Percentiles rank a stretch among this genome's conserved stretches.
These are phyloP conservation scores for Circinella minor DNA, from an alignment of 371 early-diverging fungal genomes.

Conservation along the genomic window DNA sequence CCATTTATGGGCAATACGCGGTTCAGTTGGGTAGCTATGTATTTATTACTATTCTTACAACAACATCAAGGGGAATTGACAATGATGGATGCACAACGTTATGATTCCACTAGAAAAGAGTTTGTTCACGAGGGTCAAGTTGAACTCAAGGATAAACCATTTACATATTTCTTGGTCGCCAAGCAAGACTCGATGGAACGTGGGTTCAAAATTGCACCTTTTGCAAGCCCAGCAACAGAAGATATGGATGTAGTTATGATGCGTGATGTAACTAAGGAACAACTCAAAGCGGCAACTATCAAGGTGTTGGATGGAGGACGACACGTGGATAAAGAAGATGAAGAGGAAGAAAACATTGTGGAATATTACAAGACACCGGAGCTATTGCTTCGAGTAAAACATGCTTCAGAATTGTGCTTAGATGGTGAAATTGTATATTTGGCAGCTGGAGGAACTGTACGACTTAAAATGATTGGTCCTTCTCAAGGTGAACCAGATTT, in stretches of 20 bases:
- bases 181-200: constrained; percentile 49
- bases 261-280: constrained; percentile 29
- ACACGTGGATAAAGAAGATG: constrained; percentile 31
- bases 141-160: constrained; percentile 19
- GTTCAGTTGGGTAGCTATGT: constrained; percentile 44
- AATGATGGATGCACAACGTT: constrained; percentile 25
- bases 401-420: constrained; percentile 45
- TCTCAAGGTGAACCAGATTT: constrained; percentile 23
- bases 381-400: constrained; percentile 35
- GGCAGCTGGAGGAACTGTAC: constrained; percentile 35
- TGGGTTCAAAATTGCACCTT: constrained; percentile 48
- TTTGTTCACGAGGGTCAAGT: constrained; percentile 9
- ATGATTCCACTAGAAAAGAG: constrained; percentile 1
- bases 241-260: constrained; percentile 45
- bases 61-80: constrained; percentile 42
- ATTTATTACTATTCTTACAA: constrained; percentile 32
- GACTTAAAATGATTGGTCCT: constrained; percentile 34
- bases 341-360: constrained; percentile 19
- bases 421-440: constrained; percentile 50
- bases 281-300: constrained; percentile 32
- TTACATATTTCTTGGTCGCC: constrained; percentile 48
- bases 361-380: constrained; percentile 50
- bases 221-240: constrained; percentile 35
- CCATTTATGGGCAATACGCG: constrained; percentile 48
- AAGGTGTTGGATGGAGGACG: constrained; percentile 41